Evolutionary conservation across 495 filamentous ascomycete genomes (phyloP).

Genomic region (Aspergillus ostianus): DNA sequence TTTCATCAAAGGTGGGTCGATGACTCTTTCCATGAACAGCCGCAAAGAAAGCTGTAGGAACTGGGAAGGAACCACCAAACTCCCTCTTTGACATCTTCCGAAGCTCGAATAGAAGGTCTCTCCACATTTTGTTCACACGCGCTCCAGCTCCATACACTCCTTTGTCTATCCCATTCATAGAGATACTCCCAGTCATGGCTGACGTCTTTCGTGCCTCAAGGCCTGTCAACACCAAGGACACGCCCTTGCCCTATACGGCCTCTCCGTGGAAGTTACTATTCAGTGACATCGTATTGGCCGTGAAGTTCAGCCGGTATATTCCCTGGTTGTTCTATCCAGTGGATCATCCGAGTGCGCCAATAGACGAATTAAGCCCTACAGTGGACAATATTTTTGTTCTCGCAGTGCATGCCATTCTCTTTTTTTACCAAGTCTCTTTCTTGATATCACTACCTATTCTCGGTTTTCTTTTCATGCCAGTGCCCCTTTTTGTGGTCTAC

Average conservation of each 20-base stretch:
- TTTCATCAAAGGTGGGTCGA: background rate
- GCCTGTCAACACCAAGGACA: background rate
- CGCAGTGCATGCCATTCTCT: conserved; percentile 49
- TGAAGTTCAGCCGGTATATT: conserved; percentile 48
- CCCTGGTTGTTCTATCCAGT: conserved; percentile 55
- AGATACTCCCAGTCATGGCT: background rate
- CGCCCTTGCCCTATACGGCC: conserved; percentile 51
- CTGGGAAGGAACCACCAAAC: background rate
- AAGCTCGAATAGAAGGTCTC: background rate
- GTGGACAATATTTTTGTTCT: conserved; percentile 48
- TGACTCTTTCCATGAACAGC: background rate
- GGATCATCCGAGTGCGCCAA: conserved; percentile 37
- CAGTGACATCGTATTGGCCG: conserved; percentile 53
- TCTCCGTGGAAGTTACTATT: conserved; percentile 54
- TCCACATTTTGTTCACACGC: background rate
- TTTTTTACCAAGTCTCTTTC: conserved; percentile 35
- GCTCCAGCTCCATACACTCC: background rate
- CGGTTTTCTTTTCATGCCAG: conserved; percentile 45
- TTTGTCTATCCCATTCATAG: background rate
- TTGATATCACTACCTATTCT: conserved; percentile 46
- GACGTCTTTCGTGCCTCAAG: background rate
- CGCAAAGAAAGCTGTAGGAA: background rate
- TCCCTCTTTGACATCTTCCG: background rate
- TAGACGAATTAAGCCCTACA: conserved; percentile 59
- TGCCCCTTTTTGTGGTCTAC: conserved; percentile 47